Conservation (phyloP, 2,329 filamentous ascomycete species). For the Hymenoscyphus fructigenus region DNA sequence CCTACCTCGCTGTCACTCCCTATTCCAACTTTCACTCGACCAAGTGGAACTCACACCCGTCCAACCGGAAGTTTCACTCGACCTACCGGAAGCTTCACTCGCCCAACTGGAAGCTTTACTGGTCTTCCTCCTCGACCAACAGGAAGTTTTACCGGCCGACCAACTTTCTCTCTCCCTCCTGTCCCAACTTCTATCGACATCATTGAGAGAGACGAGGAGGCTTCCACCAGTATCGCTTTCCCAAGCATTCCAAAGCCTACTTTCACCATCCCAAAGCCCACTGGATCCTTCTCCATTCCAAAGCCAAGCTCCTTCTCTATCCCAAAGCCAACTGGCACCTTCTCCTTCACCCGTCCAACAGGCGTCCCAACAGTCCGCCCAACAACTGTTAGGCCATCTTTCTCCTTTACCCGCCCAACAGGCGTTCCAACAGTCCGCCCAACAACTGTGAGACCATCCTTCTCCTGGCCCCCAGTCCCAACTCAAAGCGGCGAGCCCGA, state of each 20-base stretch:
- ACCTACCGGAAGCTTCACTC: too few species aligned
- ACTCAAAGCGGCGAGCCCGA: not conserved
- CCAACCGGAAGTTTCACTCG: not conserved
- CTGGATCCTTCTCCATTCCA: not conserved
- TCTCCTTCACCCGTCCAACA: not conserved
- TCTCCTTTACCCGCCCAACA: not conserved
- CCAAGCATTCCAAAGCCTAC: not conserved
- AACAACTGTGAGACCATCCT: not conserved
- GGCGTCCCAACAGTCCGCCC: not conserved
- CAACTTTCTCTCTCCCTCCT: not conserved
- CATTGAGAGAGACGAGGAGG: too few species aligned
- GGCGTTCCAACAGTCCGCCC: not conserved
- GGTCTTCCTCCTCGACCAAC: too few species aligned
- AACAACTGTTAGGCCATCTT: not conserved
- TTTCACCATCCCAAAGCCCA: not conserved
- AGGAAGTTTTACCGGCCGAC: not conserved
- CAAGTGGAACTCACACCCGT: not conserved
- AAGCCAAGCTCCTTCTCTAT: not conserved
- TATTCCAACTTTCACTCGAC: not conserved
- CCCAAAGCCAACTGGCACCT: not conserved
- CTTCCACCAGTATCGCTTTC: not conserved
- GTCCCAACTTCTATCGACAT: too few species aligned
- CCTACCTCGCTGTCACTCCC: slow-evolving; percentile 1
- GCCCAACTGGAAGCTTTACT: too few species aligned
- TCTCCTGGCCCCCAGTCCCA: not conserved